Base-by-base conservation (phyloP, 2,329 filamentous ascomycete species). In the Escovopsis weberi region DNA sequence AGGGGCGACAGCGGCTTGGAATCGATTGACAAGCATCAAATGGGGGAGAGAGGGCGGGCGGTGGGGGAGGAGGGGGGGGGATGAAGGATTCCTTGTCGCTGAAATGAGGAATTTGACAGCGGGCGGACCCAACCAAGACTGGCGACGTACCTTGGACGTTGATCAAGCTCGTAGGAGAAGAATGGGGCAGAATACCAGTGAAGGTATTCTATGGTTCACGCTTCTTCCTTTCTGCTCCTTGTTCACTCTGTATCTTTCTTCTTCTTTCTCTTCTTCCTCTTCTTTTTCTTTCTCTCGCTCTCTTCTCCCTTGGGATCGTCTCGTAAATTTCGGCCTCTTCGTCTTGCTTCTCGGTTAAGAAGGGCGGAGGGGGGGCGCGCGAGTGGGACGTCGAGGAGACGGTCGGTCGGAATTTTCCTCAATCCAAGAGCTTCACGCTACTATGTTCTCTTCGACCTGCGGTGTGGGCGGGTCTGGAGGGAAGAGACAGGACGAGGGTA, bases 401-500 rank as follows among this genome's bases (percentile, higher is more conserved):
- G 48, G 45, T 45, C 40, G 45, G 53, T 49, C 50, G 47, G 48
- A 47, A 55, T 59, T 61, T 56, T 56, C 57, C 58, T 60, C 59
- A 48, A 53, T 54, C 55, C 56, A 58, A 42, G 48, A 44, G 28
- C 28, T 32, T 9, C 28, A 23, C 28, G 8, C 28, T 30, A 30
- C 6, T 30, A 58, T 49, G 49, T 49, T 51, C 52, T 53, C 53
- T 52, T 55, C 49, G 55, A 58, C 59, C 60, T 59, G 54, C 53
- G 54, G 51, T 52, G 37, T 39, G 49, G 53, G 55, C 55, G 53
- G 55, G 60, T 61, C 61, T 62, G 65, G 68, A 71, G 65, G 63
- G 66, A 62, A 59, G 59, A 60, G 60, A 60, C 64, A 59, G 64
- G 63, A 64, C 64, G 65, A 69, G 65, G 62, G 65, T 73, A 74